phyloP scores from a whole-genome alignment of 495 filamentous ascomycete species.

The Neurospora terricola region DNA sequence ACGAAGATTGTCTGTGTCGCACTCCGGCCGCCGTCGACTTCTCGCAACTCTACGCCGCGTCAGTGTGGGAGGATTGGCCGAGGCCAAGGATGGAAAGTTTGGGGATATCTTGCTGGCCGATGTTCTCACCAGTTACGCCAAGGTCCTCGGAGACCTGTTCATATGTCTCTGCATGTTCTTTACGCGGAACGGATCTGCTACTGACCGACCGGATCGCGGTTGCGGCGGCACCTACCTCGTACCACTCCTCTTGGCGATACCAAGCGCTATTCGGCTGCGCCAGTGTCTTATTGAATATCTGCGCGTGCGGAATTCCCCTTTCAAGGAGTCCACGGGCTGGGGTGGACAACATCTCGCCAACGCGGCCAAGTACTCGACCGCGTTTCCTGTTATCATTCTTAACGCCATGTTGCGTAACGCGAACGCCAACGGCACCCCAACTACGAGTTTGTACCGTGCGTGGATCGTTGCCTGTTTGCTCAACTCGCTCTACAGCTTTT shows the following conservation, averaged over 20 bases:
- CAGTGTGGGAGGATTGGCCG: conserved; percentile 68
- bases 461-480: conserved; percentile 55
- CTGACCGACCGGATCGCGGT: conserved; percentile 65
- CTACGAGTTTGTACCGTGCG: conserved; percentile 30
- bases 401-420: conserved; percentile 59
- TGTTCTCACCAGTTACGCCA: conserved; percentile 88
- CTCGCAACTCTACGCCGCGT: conserved; percentile 63
- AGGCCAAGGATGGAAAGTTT: conserved; percentile 76
- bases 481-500: conserved; percentile 89
- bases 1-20: conserved; percentile 49
- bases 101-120: conserved; percentile 92
- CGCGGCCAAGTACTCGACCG: conserved; percentile 81
- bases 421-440: conserved; percentile 8
- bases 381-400: conserved; percentile 84
- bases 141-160: conserved; percentile 82
- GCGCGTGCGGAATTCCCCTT: conserved; percentile 51
- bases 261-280: conserved; percentile 74
- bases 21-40: conserved; percentile 64
- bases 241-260: conserved; percentile 70
- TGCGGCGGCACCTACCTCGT: conserved; percentile 70
- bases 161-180: conserved; percentile 88
- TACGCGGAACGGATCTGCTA: conserved; percentile 52
- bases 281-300: conserved; percentile 86
- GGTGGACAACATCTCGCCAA: conserved; percentile 84
- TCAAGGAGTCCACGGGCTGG: conserved; percentile 41